These are phyloP conservation scores for Boletus subparvulus DNA, from an alignment of 768 basidiomycete genomes.

Conservation along the genomic window DNA sequence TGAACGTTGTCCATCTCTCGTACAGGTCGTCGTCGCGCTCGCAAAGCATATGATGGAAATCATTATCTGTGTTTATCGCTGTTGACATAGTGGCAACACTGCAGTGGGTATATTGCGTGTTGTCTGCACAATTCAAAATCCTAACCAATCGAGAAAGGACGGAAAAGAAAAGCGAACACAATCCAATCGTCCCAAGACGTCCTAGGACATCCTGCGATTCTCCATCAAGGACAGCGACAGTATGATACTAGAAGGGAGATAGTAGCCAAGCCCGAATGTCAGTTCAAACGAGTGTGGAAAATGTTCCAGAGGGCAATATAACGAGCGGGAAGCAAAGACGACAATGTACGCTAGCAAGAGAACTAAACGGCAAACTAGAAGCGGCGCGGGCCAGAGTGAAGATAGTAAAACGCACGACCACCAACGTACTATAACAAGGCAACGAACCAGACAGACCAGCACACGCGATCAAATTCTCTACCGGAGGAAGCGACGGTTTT, in stretches of 20 bases:
- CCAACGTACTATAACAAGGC: constrained; percentile 31
- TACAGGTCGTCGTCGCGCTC: constrained; percentile 10
- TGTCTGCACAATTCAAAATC: constrained; percentile 15
- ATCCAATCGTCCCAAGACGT: constrained; percentile 27
- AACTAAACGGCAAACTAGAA: constrained; percentile 39
- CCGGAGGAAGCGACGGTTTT: constrained; percentile 38
- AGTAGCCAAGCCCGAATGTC: constrained; percentile 52
- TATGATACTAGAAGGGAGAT: constrained; percentile 48
- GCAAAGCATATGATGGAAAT: neutral
- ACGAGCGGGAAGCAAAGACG: constrained; percentile 33
- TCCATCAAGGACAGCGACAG: constrained; percentile 41
- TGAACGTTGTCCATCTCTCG: constrained; percentile 63
- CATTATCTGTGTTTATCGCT: constrained; percentile 32
- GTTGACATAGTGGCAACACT: constrained; percentile 36
- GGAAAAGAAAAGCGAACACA: constrained; percentile 7
- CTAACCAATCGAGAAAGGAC: constrained; percentile 7
- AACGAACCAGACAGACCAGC: constrained; percentile 18
- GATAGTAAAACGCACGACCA: constrained; percentile 26
- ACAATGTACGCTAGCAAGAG: constrained; percentile 45
- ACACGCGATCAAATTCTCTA: constrained; percentile 18
- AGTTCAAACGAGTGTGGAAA: constrained; percentile 57
- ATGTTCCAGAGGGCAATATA: constrained; percentile 43
- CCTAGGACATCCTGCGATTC: constrained; percentile 23
- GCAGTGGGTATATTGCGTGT: constrained; percentile 34
- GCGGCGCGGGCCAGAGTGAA: constrained; percentile 33